These are phyloP conservation scores for Petunia axillaris DNA, from an alignment of 257 asterid species.

Conservation along the genomic window DNA sequence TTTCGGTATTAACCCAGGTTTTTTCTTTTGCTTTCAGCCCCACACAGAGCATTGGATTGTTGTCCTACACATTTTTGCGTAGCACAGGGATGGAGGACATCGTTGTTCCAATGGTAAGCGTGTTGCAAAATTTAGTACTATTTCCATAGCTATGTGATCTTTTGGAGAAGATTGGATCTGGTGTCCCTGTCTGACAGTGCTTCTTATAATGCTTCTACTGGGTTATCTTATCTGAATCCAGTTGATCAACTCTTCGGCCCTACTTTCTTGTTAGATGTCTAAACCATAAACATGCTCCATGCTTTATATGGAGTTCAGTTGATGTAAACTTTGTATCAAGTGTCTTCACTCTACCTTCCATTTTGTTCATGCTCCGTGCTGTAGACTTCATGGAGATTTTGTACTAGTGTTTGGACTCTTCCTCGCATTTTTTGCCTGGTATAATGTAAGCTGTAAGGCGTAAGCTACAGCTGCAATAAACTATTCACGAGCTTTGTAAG, in stretches of 20 bases:
- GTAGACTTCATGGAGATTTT: slow-evolving; percentile 7
- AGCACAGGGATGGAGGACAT: slow-evolving; percentile 88
- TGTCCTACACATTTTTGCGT: slow-evolving; percentile 81
- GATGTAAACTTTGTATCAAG: neutral
- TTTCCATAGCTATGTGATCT: neutral
- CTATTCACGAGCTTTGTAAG: neutral
- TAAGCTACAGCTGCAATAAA: neutral
- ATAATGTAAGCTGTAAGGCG: neutral
- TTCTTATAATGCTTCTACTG: neutral
- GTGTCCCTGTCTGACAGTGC: neutral
- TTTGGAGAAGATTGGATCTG: neutral
- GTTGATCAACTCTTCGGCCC: slow-evolving; percentile 1
- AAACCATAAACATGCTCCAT: neutral
- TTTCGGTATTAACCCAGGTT: neutral
- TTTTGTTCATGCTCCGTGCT: slow-evolving; percentile 12
- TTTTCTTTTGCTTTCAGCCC: slow-evolving; percentile 52
- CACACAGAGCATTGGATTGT: slow-evolving; percentile 83
- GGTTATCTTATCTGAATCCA: neutral
- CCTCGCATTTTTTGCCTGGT: neutral
- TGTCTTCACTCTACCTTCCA: neutral
- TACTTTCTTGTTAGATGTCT: slow-evolving; percentile 2
- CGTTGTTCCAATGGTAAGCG: slow-evolving; percentile 83
- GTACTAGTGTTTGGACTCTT: neutral
- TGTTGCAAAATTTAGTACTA: neutral
- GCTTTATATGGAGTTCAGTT: neutral